A percentile compares a stretch with the other conserved stretches of the same genome.
phyloP scores from a whole-genome alignment of 2,329 filamentous ascomycete species.

The Mycosphaerella sp. region DNA sequence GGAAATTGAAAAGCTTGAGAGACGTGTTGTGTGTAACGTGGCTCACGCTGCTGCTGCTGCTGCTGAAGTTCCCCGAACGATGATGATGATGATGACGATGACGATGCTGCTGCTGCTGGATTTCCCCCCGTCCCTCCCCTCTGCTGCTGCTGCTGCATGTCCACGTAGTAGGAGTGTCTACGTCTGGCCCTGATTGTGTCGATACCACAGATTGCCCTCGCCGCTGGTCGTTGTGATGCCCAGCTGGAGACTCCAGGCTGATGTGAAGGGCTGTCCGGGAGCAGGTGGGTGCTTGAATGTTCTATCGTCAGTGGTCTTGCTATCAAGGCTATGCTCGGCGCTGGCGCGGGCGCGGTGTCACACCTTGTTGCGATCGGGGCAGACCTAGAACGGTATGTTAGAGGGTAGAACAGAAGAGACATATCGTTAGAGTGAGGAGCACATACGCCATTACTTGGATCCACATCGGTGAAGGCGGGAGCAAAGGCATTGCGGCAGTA shows the following conservation, averaged over 20 bases:
- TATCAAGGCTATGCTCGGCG: neutral
- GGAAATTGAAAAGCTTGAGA: too few relatives aligned
- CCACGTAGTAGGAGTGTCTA: neutral
- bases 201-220: slow-evolving; percentile 17
- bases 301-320: slow-evolving; percentile 1
- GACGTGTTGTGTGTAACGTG: too few relatives aligned
- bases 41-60: too few relatives aligned
- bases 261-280: slow-evolving; percentile 13
- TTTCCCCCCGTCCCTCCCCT: neutral
- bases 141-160: neutral
- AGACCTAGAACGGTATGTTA: too few relatives aligned
- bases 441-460: slow-evolving; percentile 11
- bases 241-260: slow-evolving; percentile 10
- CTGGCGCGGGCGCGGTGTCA: neutral
- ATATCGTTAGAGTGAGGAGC: too few relatives aligned
- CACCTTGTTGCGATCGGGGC: slow-evolving; percentile 18
- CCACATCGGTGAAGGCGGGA: slow-evolving; percentile 17
- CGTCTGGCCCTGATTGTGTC: slow-evolving; percentile 19
- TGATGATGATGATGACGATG: neutral
- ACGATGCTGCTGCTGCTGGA: too few relatives aligned
- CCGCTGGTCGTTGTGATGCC: slow-evolving; percentile 16
- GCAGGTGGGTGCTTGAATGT: slow-evolving; percentile 12
- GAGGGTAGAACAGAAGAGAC: too few relatives aligned
- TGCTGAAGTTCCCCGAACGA: too few relatives aligned
- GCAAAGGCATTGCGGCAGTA: slow-evolving; percentile 16